Conservation (phyloP, 1,139 yeast species). For the Nadsonia starkeyi-henricii region DNA sequence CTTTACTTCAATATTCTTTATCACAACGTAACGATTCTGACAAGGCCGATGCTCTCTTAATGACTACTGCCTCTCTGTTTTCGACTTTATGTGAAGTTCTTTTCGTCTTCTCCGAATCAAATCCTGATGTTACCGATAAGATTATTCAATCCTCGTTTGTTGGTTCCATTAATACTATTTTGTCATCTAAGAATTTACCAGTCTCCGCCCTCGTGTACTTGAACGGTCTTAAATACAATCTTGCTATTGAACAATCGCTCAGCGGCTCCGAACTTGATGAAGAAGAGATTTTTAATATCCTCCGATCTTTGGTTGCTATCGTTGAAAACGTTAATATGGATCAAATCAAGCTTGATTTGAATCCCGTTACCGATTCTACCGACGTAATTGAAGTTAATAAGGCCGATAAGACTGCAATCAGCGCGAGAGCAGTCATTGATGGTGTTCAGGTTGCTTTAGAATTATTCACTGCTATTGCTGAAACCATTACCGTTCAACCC, state of each 20-base stretch:
- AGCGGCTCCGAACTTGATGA: conserved; percentile 9
- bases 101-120: conserved; percentile 16
- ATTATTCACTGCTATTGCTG: conserved; percentile 60
- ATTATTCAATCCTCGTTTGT: conserved; percentile 7
- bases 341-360: conserved; percentile 26
- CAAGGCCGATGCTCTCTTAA: conserved; percentile 2
- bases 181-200: conserved; percentile 8
- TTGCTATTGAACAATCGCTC: conserved; percentile 9
- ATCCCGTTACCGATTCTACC: conserved; percentile 26
- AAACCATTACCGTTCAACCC: conserved; percentile 31
- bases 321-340: conserved; percentile 29
- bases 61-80: conserved; percentile 7
- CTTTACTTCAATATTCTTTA: conserved; percentile 6
- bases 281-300: conserved; percentile 14
- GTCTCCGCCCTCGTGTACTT: conserved; percentile 14
- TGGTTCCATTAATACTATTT: conserved; percentile 6
- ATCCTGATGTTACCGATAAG: conserved; percentile 11
- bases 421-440: conserved; percentile 40
- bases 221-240: conserved; percentile 17
- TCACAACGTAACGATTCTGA: conserved; percentile 2
- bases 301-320: conserved; percentile 13
- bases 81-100: conserved; percentile 13
- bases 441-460: conserved; percentile 62
- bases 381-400: conserved; percentile 27
- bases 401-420: conserved; percentile 28